Percentiles rank a stretch among this genome's conserved stretches.
These are phyloP conservation scores for Closterium sp. DNA, from an alignment of 139 green algal species.

Conservation along the genomic window DNA sequence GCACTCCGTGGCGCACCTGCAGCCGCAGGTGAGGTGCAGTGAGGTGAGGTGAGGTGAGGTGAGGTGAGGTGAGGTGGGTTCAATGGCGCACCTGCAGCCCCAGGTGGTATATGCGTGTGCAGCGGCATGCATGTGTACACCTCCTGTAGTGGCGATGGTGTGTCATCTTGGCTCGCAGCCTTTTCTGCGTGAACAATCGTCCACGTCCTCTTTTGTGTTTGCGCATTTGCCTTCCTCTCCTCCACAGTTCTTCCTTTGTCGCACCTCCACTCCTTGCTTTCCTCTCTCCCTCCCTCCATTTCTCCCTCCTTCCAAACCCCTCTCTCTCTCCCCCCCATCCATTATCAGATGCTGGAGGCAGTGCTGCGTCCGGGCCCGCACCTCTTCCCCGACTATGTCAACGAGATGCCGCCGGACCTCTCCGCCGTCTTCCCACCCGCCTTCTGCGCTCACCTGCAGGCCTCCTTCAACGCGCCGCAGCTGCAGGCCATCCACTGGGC, in stretches of 20 bases:
- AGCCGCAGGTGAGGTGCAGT: slow-evolving; percentile 14
- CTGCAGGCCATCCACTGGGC: slow-evolving; percentile 29
- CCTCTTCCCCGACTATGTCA: slow-evolving; percentile 38
- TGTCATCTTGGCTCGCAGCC: too few relatives aligned
- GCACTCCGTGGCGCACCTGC: slow-evolving; percentile 24
- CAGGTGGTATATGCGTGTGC: not conserved
- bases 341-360: slow-evolving; percentile 34
- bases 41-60: too few relatives aligned
- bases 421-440: slow-evolving; percentile 13
- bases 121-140: not conserved
- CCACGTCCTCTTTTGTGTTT: too few relatives aligned
- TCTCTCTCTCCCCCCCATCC: not conserved
- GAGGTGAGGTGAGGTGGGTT: too few relatives aligned
- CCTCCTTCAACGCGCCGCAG: slow-evolving; percentile 39
- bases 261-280: not conserved
- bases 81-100: too few relatives aligned
- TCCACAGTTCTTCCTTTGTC: not conserved
- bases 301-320: too few relatives aligned
- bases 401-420: slow-evolving; percentile 8
- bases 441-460: slow-evolving; percentile 31
- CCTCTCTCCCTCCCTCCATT: too few relatives aligned
- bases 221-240: too few relatives aligned
- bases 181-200: not conserved
- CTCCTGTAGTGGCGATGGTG: too few relatives aligned
- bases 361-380: slow-evolving; percentile 16